Base-by-base conservation (phyloP, 202 grass and related monocot genomes). In the Panicum hallii region DNA sequence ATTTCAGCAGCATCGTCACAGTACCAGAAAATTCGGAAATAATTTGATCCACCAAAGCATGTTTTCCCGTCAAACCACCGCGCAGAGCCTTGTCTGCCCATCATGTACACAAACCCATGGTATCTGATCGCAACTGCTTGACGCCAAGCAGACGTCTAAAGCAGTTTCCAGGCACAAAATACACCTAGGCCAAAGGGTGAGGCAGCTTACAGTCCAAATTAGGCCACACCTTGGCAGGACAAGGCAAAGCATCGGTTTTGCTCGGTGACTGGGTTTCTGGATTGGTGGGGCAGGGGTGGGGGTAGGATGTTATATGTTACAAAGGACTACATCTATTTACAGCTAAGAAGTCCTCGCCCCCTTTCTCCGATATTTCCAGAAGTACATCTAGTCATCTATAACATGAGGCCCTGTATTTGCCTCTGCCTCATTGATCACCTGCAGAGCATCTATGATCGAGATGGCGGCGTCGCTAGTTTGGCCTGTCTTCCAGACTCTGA, bases 401-500 rank as follows among this genome's bases (percentile, higher is more conserved):
- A 26, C 81, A 55, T 9, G 44, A 38, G 71, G 20, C 22, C 41
- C 15, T 12, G 9, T 6, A 42, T 19, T 9, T 38, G 34, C n/a
- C 67, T 0, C 32, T 32, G 62, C 17, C 48, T 12, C 23, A 41
- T 83, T 10, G 23, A 12, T 61, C 62, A 65, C 26, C 65, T 60
- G 63, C 43, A 93, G 74, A 41, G 81, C 86, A 46, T 92, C 91
- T 28, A 9, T 71, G 70, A 98, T 80, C 63, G 84, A 94, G 13
- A 95, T 85, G 46, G 89, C 85, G 0, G 87, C 68, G 8, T 62
- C 71, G 8, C 53, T 74, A 54, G 87, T 82, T 42, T 94, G 91
- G 15, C 83, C 89, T 20, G 42, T 61, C 74, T 62, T 88, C 93
- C 96, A 94, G 20, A 95, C 89, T 83, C 49, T 92, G 69, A 98